These are phyloP conservation scores for Pichia norvegensis DNA, from an alignment of 1,139 yeast species.

Conservation along the genomic window DNA sequence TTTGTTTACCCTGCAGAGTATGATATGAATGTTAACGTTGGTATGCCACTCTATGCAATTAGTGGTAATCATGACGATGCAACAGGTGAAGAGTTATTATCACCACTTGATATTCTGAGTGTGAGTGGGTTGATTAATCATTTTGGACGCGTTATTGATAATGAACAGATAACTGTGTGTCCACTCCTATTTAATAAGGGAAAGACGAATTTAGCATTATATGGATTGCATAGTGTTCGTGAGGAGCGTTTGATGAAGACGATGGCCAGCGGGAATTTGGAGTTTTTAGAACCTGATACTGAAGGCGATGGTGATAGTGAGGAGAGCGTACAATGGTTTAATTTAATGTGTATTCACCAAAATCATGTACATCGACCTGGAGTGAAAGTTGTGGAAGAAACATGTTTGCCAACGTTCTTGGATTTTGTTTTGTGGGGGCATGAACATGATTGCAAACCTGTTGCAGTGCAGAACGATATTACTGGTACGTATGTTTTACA, in stretches of 20 bases:
- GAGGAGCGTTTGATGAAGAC: constrained; percentile 84
- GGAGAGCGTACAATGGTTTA: constrained; percentile 63
- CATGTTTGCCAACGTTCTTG: constrained; percentile 69
- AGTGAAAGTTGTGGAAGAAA: constrained; percentile 79
- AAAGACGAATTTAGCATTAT: constrained; percentile 68
- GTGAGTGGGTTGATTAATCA: constrained; percentile 82
- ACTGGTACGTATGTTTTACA: constrained; percentile 75
- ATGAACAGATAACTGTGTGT: constrained; percentile 64
- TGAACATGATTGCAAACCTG: constrained; percentile 89
- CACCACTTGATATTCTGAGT: constrained; percentile 80
- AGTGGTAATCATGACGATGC: constrained; percentile 98
- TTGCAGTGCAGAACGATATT: constrained; percentile 55
- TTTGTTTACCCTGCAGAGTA: constrained; percentile 75
- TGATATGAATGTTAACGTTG: constrained; percentile 81
- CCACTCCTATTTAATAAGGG: constrained; percentile 85
- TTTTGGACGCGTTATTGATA: constrained; percentile 76
- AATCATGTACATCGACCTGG: constrained; percentile 71
- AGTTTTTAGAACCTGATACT: constrained; percentile 63
- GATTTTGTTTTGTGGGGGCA: constrained; percentile 95
- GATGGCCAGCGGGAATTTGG: constrained; percentile 72
- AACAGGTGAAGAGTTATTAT: constrained; percentile 78
- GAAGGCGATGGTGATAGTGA: constrained; percentile 23
- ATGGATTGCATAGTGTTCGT: constrained; percentile 81
- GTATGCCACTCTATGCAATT: constrained; percentile 90
- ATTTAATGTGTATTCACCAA: constrained; percentile 85